Evolutionary conservation across 2,329 filamentous ascomycete species (phyloP), one percentile per base, ranked within the genome.

Genomic region (Sordariomycetes sp.): DNA sequence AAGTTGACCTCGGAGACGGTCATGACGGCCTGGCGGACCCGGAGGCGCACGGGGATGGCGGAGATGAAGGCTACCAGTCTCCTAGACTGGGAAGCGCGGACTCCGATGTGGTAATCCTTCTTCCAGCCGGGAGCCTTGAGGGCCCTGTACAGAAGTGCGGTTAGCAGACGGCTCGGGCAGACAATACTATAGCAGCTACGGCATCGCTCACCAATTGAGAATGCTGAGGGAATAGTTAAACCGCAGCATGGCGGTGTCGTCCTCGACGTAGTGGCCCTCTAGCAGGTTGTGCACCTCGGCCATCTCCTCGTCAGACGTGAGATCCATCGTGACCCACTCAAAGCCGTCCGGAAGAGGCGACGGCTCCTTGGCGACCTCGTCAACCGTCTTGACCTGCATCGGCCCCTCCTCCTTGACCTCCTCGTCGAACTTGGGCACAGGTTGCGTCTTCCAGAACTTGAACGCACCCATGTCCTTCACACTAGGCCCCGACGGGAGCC

Each of bases 371-470:
- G 88, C 77, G 20, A 97, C 86, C 60, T 89, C 79, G 36, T 90
- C 89, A 17, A 88, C 79, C 59, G 87, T 86, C 65, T 92, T 87
- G 20, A 85, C 74, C 72, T 86, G 87, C 68, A 99, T 88, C 0
- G 91, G 90, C 0, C 94, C 94, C 65, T 97, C 91, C 61, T 84
- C 76, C 53, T 76, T 72, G 15, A 66, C 64, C 59, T 76, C 70
- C 68, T 85, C 75, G 65, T 80, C 85, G 66, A 97, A 96, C 66
- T 85, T 86, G 55, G 89, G 88, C 59, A 99, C 94, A 1, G 94
- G 94, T 71, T 99, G 94, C 53, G 94, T 99, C 70, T 90, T 85
- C 94, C 94, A 99, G 75, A 99, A 99, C 73, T 95, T 96, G 79
- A 97, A 96, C 59, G 86, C 89, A 7, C 86, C 90, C 90, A 96